Base-by-base conservation (phyloP, 441 rosid genomes). In the Gossypium schwendimanii region DNA sequence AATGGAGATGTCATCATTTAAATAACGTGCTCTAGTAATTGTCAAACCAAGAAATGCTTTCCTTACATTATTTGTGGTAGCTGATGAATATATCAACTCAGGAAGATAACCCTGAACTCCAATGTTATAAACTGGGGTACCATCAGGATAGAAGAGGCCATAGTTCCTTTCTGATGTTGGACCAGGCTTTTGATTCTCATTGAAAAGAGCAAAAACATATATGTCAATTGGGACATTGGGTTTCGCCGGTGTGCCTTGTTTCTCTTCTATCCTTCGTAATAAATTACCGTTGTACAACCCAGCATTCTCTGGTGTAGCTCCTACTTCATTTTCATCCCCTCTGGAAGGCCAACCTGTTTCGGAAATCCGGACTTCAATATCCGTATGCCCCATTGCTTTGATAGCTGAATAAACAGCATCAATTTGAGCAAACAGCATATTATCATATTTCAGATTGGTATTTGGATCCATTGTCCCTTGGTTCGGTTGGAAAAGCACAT, bases 21-120 rank as follows among this genome's bases (percentile, higher is more conserved):
- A 66, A 75, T 60, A 39, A 70, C 33, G 53, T 55, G 50, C 14
- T 17, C 20, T 1, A 54, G 31, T 9, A 21, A 55, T 55, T 64
- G 50, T 5, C 39, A 28, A 66, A 70, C 10, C 20, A 53, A 53
- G 11, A 18, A 53, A 18, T 53, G 11, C 17, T 55, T 41, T 41
- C 20, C 85, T 84, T 63, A 65, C 81, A n/a, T 72, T 81, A 41
- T 67, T 80, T 57, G 63, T 65, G 57, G 81, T 33, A n/a, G 83
- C 75, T n/a, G 82, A 80, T 36, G 87, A 81, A 66, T 77, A 71
- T 11, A 67, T 75, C 7, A 89, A 70, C 39, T 81, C 88, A 17
- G 98, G 98, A 59, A 90, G 88, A 83, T 83, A 74, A 59, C 88
- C 88, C 71, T 84, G 87, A 12, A 88, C 61, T 54, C 98, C 97